phyloP scores from a whole-genome alignment of 2,329 filamentous ascomycete genomes.

The Fusarium sp. region DNA sequence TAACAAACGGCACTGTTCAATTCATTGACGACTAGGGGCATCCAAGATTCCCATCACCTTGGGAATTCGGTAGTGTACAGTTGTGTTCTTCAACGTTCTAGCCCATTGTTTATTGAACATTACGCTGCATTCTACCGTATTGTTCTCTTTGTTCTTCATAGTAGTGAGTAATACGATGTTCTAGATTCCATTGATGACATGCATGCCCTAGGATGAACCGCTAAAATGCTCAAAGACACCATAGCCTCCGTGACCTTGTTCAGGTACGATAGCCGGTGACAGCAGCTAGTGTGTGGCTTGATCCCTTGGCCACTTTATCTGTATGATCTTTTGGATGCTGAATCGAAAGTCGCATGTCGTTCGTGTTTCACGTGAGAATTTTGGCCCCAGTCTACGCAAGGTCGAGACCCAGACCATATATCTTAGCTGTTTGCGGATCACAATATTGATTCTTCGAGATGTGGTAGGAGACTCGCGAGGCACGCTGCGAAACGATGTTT shows the following conservation, averaged over 20 bases:
- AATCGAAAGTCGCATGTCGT: not conserved
- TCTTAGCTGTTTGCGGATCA: not conserved
- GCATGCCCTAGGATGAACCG: not conserved
- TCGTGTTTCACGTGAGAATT: not conserved
- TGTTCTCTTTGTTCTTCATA: not conserved
- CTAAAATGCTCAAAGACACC: not conserved
- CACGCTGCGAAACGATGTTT: not conserved
- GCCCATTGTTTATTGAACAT: not conserved
- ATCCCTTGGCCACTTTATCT: not conserved
- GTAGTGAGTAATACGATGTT: not conserved
- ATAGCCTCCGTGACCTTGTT: not conserved
- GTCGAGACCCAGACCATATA: not conserved
- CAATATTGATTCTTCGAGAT: slow-evolving; percentile 4
- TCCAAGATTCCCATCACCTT: not conserved
- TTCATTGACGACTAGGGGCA: not conserved
- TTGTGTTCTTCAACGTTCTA: not conserved
- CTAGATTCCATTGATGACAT: not conserved
- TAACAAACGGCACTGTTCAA: not conserved
- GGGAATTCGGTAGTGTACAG: not conserved
- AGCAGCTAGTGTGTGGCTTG: not conserved
- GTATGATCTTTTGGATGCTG: not conserved
- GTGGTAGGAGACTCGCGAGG: not conserved
- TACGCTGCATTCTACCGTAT: not conserved
- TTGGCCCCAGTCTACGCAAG: not conserved
- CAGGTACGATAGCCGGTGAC: not conserved